These are phyloP conservation scores for Cladosporium sp. DNA, from an alignment of 2,329 filamentous ascomycete genomes.

Conservation along the genomic window DNA sequence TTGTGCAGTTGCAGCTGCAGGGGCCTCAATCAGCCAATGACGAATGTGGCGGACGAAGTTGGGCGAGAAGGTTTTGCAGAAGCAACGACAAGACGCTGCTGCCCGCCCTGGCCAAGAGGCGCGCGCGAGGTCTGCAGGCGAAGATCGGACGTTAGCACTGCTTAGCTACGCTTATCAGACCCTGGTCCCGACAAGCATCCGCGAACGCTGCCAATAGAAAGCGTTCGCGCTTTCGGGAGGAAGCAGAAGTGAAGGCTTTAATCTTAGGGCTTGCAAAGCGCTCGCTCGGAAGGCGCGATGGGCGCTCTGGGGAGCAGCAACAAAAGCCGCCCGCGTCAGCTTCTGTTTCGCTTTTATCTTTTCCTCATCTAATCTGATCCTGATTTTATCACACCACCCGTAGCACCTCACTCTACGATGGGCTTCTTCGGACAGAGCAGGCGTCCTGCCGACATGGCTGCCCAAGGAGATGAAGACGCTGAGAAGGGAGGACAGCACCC, in stretches of 20 bases:
- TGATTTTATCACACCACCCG: not conserved
- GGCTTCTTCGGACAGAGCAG: not conserved
- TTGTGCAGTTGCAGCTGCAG: no score
- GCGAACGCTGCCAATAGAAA: not conserved
- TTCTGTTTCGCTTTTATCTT: not conserved
- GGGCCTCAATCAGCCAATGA: no score
- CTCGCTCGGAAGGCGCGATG: not conserved
- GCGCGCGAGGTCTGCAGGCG: not conserved
- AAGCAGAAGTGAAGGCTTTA: not conserved
- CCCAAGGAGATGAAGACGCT: not conserved
- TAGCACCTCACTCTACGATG: not conserved
- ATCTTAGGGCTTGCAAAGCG: conserved; percentile 1
- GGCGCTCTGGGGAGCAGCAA: not conserved
- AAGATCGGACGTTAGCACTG: not conserved
- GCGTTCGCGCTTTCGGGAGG: not conserved
- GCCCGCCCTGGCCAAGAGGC: not conserved
- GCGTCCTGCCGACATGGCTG: not conserved
- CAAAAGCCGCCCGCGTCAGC: conserved; percentile 3
- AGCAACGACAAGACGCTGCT: conserved; percentile 5
- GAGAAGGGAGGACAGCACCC: not conserved
- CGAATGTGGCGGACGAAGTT: no score
- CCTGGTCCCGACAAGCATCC: not conserved
- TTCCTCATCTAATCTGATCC: conserved; percentile 10
- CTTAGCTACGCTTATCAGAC: not conserved
- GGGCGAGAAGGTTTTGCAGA: conserved; percentile 2